Conservation (phyloP, 257 asterid genomes). For the Gynochthodes officinalis region DNA sequence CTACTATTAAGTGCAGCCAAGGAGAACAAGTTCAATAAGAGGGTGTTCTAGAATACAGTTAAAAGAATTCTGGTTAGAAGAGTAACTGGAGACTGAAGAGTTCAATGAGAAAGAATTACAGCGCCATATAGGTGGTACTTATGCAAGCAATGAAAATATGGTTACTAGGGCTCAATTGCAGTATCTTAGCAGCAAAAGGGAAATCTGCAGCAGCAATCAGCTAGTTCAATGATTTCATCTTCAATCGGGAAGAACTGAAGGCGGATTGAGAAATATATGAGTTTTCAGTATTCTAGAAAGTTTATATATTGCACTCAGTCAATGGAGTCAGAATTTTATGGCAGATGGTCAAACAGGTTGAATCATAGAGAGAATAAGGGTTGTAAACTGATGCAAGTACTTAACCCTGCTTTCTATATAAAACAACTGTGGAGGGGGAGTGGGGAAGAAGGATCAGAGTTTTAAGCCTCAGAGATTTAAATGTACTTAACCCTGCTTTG, state of each 20-base stretch:
- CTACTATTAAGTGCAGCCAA: neutral
- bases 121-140: neutral
- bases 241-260: neutral
- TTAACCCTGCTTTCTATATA: too few species aligned
- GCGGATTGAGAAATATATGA: neutral
- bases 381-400: neutral
- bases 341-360: too few species aligned
- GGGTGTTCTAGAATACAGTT: neutral
- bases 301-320: neutral
- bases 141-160: neutral
- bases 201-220: too few species aligned
- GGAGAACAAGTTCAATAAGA: neutral
- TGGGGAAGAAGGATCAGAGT: neutral
- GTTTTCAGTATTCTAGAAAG: neutral
- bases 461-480: neutral
- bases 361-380: too few species aligned
- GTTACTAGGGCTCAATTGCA: neutral
- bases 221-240: too few species aligned
- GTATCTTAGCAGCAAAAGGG: neutral
- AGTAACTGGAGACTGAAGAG: neutral
- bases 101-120: neutral
- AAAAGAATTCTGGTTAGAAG: neutral
- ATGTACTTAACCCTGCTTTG: neutral
- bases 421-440: too few species aligned
- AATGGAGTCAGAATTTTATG: too few species aligned